Conservation (phyloP, 139 green algal species). For the Chlamydomonas sp. region DNA sequence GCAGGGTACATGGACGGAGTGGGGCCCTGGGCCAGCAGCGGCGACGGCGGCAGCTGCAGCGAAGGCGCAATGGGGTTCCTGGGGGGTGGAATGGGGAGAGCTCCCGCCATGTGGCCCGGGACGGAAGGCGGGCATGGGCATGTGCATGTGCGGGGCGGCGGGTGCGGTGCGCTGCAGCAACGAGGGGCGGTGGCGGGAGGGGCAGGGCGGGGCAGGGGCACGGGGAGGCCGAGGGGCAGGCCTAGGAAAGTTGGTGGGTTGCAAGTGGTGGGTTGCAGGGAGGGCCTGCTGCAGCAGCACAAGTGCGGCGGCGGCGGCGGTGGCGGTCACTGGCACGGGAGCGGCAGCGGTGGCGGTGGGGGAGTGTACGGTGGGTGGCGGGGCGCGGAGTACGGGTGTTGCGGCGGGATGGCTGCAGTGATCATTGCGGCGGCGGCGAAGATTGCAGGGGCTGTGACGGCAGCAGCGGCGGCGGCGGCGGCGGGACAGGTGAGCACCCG, state of each 20-base stretch:
- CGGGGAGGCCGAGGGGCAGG: background rate
- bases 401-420: background rate
- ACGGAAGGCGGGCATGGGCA: no score
- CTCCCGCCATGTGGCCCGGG: no score
- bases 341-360: background rate
- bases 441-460: background rate
- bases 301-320: background rate
- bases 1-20: background rate
- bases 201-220: background rate
- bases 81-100: no score
- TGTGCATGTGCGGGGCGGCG: no score
- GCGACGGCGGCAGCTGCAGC: background rate
- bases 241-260: background rate
- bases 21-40: background rate
- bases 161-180: background rate
- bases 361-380: background rate
- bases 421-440: background rate
- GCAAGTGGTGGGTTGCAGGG: background rate
- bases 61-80: no score
- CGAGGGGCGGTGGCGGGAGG: background rate
- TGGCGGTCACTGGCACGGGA: background rate
- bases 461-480: background rate
- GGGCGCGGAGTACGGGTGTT: background rate
- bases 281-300: background rate
- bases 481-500: background rate